Evolutionary conservation across 257 asterid species (phyloP).

Genomic region (Nicotiana otophora): DNA sequence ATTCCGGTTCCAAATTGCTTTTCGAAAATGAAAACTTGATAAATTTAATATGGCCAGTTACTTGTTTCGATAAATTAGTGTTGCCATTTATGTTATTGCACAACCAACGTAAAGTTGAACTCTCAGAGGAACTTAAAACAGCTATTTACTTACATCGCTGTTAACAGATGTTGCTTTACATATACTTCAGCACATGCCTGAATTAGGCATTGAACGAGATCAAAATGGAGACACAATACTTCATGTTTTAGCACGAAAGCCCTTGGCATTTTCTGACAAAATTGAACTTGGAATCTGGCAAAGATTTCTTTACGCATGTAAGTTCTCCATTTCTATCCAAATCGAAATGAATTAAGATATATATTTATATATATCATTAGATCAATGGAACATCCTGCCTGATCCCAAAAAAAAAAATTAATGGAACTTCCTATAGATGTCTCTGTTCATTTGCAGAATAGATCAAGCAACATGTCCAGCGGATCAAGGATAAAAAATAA

Average conservation of each 20-base stretch:
- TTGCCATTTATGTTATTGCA: not conserved
- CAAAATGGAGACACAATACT: slow-evolving; percentile 30
- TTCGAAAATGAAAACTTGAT: not conserved
- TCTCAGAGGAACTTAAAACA: not conserved
- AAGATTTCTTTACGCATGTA: slow-evolving; percentile 19
- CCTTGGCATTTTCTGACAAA: slow-evolving; percentile 23
- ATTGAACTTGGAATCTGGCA: slow-evolving; percentile 21
- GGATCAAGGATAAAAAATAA: not conserved
- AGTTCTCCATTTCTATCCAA: slow-evolving; percentile 6
- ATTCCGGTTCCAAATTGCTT: not conserved
- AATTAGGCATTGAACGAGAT: slow-evolving; percentile 26
- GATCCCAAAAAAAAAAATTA: not conserved
- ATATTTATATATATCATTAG: not conserved
- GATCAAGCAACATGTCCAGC: not conserved
- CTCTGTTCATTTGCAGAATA: slow-evolving; percentile 12
- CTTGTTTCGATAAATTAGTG: not conserved
- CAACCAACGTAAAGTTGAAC: not conserved
- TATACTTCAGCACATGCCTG: slow-evolving; percentile 23
- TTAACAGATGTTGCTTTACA: slow-evolving; percentile 28
- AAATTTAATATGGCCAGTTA: not conserved
- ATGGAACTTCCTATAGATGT: slow-evolving; percentile 14
- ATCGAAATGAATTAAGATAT: not conserved
- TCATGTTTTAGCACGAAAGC: slow-evolving; percentile 30
- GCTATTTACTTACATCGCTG: not conserved
- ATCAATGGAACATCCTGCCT: not conserved